Conservation (phyloP, 768 basidiomycete species). For the Dentipellis sp. region DNA sequence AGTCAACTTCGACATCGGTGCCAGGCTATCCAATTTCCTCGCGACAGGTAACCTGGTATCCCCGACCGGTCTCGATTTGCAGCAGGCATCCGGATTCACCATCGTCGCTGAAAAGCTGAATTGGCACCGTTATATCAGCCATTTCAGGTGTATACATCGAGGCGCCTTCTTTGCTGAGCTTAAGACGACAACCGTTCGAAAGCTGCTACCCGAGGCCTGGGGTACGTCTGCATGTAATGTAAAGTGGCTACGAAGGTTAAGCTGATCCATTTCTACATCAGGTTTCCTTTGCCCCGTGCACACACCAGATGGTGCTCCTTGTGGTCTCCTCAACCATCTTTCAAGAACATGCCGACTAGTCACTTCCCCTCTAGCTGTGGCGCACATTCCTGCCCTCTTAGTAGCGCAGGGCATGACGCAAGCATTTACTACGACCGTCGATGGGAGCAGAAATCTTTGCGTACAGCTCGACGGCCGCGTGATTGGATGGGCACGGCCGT, state of each 20-base stretch:
- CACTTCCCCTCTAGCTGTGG: constrained; percentile 63
- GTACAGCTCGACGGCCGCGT: constrained; percentile 94
- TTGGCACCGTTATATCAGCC: constrained; percentile 96
- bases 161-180: constrained; percentile 99
- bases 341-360: constrained; percentile 89
- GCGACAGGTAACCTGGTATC: constrained; percentile 96
- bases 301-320: constrained; percentile 96
- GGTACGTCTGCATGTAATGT: constrained; percentile 37
- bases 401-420: constrained; percentile 92
- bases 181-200: constrained; percentile 96
- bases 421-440: constrained; percentile 67
- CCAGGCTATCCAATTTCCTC: constrained; percentile 86
- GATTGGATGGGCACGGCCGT: constrained; percentile 84
- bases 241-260: too few species aligned
- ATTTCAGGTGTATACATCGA: constrained; percentile 97
- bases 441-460: constrained; percentile 74
- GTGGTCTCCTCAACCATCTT: constrained; percentile 95
- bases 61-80: constrained; percentile 90
- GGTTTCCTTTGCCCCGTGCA: constrained; percentile 98
- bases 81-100: constrained; percentile 97
- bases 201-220: constrained; percentile 96
- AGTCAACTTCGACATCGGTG: constrained; percentile 87
- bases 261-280: constrained; percentile 21
- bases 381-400: constrained; percentile 77
- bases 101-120: constrained; percentile 99